A percentile compares a stretch with the other conserved stretches of the same genome.
These are phyloP conservation scores for Aspergillus latus DNA, from an alignment of 2,329 filamentous ascomycete genomes.

Conservation along the genomic window DNA sequence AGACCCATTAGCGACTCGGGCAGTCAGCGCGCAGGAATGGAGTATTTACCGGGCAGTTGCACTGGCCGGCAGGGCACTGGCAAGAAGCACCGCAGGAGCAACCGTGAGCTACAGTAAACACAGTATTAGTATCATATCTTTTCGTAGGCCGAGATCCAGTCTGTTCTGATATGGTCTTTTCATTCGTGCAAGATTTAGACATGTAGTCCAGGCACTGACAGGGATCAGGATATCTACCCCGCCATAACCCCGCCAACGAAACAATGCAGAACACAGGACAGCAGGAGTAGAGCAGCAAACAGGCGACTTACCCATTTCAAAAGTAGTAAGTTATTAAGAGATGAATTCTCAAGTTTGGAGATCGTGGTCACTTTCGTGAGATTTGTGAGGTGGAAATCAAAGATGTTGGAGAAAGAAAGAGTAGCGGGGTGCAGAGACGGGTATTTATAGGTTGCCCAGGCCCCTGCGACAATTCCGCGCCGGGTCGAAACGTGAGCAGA, in stretches of 20 bases:
- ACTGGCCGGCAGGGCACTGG: constrained; percentile 42
- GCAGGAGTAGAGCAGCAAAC: neutral
- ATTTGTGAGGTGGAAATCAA: neutral
- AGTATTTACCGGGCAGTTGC: constrained; percentile 41
- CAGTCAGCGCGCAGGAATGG: neutral
- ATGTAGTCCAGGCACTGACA: neutral
- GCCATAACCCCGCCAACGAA: constrained; percentile 9
- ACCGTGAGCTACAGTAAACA: constrained; percentile 29
- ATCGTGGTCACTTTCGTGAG: neutral
- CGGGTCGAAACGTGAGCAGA: constrained; percentile 22
- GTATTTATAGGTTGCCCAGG: constrained; percentile 24
- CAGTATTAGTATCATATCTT: neutral
- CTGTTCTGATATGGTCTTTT: neutral
- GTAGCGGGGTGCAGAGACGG: constrained; percentile 4
- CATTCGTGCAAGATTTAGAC: constrained; percentile 5
- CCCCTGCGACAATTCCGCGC: neutral
- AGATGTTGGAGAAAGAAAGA: constrained; percentile 6
- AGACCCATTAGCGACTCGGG: neutral
- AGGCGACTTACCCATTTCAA: constrained; percentile 13
- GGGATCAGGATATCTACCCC: constrained; percentile 7
- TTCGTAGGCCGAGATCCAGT: neutral
- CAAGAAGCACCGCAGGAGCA: constrained; percentile 45
- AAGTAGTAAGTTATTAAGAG: constrained; percentile 1
- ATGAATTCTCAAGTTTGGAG: neutral
- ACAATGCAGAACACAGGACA: neutral